phyloP scores from a whole-genome alignment of 73 alveolate species.

The Breviolum minutum region DNA sequence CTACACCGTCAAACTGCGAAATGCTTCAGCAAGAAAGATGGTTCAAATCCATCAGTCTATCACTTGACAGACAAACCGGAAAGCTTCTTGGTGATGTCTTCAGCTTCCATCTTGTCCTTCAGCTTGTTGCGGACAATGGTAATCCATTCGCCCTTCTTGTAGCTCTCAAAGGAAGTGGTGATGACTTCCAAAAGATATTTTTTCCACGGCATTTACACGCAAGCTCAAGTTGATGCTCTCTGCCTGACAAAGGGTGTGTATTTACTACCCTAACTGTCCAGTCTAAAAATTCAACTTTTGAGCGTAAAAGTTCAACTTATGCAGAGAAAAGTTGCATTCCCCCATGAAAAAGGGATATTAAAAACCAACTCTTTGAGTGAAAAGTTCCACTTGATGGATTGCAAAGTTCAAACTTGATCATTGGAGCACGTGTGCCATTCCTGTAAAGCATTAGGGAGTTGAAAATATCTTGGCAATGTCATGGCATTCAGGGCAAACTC shows the following conservation, averaged over 20 bases:
- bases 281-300: neutral
- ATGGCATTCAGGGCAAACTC: no score
- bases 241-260: neutral
- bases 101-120: neutral
- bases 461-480: no score
- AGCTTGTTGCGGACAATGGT: neutral
- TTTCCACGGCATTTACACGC: neutral
- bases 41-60: no score
- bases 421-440: no score
- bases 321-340: no score
- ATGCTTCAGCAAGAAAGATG: neutral
- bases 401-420: no score
- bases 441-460: no score
- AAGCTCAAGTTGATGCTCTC: neutral
- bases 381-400: neutral
- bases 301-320: neutral
- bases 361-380: neutral
- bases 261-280: neutral
- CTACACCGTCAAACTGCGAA: neutral
- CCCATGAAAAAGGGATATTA: neutral
- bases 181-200: neutral
- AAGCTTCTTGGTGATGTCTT: neutral
- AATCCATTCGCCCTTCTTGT: neutral
- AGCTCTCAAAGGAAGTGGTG: neutral
- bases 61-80: neutral